Evolutionary conservation across 495 filamentous ascomycete species (phyloP).

Genomic region (Penicillium samsonianum): DNA sequence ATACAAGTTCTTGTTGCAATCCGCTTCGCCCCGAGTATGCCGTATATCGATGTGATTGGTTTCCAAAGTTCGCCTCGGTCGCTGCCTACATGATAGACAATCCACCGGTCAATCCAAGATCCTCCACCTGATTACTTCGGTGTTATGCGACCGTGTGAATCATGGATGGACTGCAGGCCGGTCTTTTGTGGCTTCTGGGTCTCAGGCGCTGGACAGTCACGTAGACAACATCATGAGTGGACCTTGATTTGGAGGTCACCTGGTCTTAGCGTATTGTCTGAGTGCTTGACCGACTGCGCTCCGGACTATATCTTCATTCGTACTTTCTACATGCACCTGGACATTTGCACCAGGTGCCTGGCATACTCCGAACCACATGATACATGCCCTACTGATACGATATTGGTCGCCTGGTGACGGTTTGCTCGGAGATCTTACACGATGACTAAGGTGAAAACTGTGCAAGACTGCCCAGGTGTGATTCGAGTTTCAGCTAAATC

Average conservation of each 20-base stretch:
- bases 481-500: background rate
- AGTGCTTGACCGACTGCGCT: background rate
- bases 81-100: background rate
- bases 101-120: background rate
- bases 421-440: background rate
- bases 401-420: background rate
- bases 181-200: background rate
- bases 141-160: background rate
- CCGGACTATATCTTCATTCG: background rate
- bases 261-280: background rate
- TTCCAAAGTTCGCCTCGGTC: background rate
- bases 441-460: constrained; percentile 1
- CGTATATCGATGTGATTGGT: constrained; percentile 8
- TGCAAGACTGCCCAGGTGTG: background rate
- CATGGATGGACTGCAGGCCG: background rate
- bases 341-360: constrained; percentile 6
- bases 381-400: background rate
- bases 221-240: constrained; percentile 2
- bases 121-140: background rate
- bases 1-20: constrained; percentile 32
- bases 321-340: background rate
- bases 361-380: background rate
- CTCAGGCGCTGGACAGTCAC: background rate
- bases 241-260: background rate
- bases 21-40: constrained; percentile 7